Evolutionary conservation across 768 basidiomycete genomes (phyloP), one percentile per base, ranked within the genome.

Genomic region (Psilocybe subaeruginosa): DNA sequence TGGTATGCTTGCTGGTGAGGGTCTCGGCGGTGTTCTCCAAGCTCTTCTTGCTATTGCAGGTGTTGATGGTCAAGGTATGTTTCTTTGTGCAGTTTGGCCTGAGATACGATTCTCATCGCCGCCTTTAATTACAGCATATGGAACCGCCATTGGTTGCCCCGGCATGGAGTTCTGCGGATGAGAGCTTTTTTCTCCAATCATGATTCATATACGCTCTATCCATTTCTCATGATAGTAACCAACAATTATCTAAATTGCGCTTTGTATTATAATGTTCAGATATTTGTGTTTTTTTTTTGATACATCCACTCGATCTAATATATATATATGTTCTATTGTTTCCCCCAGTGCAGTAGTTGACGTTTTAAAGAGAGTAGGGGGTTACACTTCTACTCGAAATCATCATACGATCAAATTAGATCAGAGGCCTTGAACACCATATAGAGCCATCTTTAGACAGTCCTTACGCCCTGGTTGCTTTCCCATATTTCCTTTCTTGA

Each of bases 1-100:
- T 49, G 85, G 85, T 65, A 72, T 84, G 60, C 73, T 86, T 35
- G 83, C 85, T 37, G 85, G 85, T 29, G 85, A 86, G 64, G 86
- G 86, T 72, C 75, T 87, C 35, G 86, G 84, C 30, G 86, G 85
- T 68, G 84, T 87, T 54, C 78, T 86, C 69, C 80, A 82, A 62
- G 85, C 85, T 11, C 69, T 86, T n/a, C 74, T 87, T 23, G 80
- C 83, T 31, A 74, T 86, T 54, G 70, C 76, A 39, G 79, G 80
- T 55, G 84, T 85, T 39, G 82, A 83, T 60, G 84, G 83, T 31
- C 68, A 73, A 31, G 77, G 79, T 81, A 66, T 72, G 79, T 75
- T 11, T 30, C 52, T 17, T 53, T 33, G 16, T 43, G 4, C 54
- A 4, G 27, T 3, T 17, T 9, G 3, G 12, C 16, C 5, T 5